Base-by-base conservation (phyloP, 2,329 filamentous ascomycete genomes). In the Colletotrichum lini region DNA sequence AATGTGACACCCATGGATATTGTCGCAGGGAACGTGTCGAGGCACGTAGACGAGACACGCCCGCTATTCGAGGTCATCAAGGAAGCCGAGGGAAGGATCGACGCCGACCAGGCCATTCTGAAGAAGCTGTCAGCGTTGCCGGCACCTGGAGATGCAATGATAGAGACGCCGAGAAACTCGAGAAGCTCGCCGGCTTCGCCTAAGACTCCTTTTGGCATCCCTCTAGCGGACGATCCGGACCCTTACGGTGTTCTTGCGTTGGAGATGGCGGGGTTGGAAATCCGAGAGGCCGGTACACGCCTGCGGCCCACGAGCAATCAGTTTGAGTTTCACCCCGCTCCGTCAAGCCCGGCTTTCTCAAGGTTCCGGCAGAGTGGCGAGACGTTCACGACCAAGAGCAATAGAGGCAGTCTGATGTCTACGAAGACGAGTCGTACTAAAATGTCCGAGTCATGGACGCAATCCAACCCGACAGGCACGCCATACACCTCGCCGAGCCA, bases 211-310 rank as follows among this genome's bases (percentile, higher is more conserved):
- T 98, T 98, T 82, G 95, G 95, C 2, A 85, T 98, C 18, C 95
- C 94, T 0, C 91, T 92, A 73, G 82, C 85, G 4, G 90, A 95
- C 65, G 96, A 98, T 76, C 95, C 95, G 0, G 96, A 98, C 79
- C 96, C 96, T 0, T 98, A 94, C 78, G 96, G 96, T 30, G 93
- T 98, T 35, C 88, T 95, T 74, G 95, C 96, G 9, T 84, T 98
- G n/a, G 94, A 98, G 79, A 92, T 94, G 84, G 93, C 95, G 72
- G 96, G 96, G 2, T 84, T 98, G 67, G 94, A 96, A 76, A 96
- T 98, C 74, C 90, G 93, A 63, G 95, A 98, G 83, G 95, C 95
- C n/a, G 95, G 94, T 44, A 92, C 92, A 2, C 89, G 91, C 60
- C 86, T 89, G 65, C 87, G 94, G 66, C 94, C 95, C 2, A 86